phyloP scores from a whole-genome alignment of 768 basidiomycete genomes.

The Pulveroboletus sp. region DNA sequence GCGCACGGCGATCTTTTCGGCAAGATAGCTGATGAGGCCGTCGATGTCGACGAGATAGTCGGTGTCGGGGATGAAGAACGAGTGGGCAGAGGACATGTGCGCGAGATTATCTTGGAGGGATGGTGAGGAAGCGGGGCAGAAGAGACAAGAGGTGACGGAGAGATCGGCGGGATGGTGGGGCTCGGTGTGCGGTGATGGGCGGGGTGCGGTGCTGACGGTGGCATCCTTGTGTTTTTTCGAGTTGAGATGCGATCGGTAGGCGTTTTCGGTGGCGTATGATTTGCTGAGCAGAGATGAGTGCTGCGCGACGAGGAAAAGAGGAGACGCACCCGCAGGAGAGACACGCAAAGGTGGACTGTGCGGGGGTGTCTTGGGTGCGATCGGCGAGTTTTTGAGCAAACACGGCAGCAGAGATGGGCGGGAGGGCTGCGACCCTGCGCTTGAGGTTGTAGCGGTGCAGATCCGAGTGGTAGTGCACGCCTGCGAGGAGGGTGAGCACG shows the following conservation, averaged over 20 bases:
- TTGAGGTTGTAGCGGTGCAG: slow-evolving; percentile 99
- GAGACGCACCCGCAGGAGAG: slow-evolving; percentile 79
- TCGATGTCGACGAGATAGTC: slow-evolving; percentile 83
- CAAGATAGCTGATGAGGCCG: slow-evolving; percentile 83
- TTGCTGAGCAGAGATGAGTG: slow-evolving; percentile 52
- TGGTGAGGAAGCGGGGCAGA: slow-evolving; percentile 59
- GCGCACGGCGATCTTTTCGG: slow-evolving; percentile 90
- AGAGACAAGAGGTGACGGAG: slow-evolving; percentile 73
- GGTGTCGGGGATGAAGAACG: slow-evolving; percentile 94
- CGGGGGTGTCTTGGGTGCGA: slow-evolving; percentile 62
- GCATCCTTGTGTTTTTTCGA: slow-evolving; percentile 90
- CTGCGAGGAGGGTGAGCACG: slow-evolving; percentile 36
- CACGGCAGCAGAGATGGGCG: slow-evolving; percentile 70
- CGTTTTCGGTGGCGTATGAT: slow-evolving; percentile 84
- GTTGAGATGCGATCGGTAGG: slow-evolving; percentile 81
- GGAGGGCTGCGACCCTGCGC: slow-evolving; percentile 86
- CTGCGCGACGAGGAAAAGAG: neutral
- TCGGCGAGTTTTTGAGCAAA: slow-evolving; percentile 92
- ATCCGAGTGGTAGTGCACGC: slow-evolving; percentile 89
- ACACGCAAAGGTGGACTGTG: slow-evolving; percentile 62
- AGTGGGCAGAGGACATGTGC: slow-evolving; percentile 88
- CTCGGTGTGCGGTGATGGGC: neutral
- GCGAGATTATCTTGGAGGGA: slow-evolving; percentile 64
- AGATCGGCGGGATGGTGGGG: slow-evolving; percentile 25
- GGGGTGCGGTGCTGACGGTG: slow-evolving; percentile 47